Evolutionary conservation across 2,329 filamentous ascomycete species (phyloP).

Genomic region (Mariannaea elegans): DNA sequence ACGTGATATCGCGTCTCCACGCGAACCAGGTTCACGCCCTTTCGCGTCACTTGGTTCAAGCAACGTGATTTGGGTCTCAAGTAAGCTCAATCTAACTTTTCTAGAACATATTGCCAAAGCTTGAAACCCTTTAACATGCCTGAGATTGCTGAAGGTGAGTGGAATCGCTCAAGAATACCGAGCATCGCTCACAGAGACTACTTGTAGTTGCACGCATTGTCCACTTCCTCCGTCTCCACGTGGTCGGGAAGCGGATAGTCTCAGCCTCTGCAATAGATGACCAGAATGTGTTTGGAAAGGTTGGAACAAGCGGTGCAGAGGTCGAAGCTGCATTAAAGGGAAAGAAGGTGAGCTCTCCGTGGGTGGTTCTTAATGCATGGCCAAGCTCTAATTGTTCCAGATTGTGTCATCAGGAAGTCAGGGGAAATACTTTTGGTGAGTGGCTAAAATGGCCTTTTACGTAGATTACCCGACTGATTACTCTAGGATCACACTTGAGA

Average conservation of each 20-base stretch:
- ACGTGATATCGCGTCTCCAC: slow-evolving; percentile 38
- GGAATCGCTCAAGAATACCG: slow-evolving; percentile 13
- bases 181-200: slow-evolving; percentile 5
- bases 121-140: slow-evolving; percentile 57
- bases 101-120: neutral
- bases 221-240: slow-evolving; percentile 81
- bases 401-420: slow-evolving; percentile 78
- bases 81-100: neutral
- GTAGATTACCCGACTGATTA: neutral
- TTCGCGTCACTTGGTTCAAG: slow-evolving; percentile 2
- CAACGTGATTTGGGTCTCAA: neutral
- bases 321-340: slow-evolving; percentile 79
- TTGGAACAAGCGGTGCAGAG: slow-evolving; percentile 78
- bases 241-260: slow-evolving; percentile 84
- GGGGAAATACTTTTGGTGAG: slow-evolving; percentile 94
- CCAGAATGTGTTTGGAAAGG: slow-evolving; percentile 88
- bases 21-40: neutral
- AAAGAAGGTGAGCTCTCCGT: slow-evolving; percentile 61
- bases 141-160: slow-evolving; percentile 68
- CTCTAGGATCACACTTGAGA: slow-evolving; percentile 67
- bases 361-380: neutral
- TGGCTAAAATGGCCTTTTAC: no score
- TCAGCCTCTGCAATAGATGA: slow-evolving; percentile 80
- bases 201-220: slow-evolving; percentile 81
- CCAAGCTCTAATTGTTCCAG: slow-evolving; percentile 37